These are phyloP conservation scores for Arachnomyces sp. DNA, from an alignment of 2,329 filamentous ascomycete species.

Conservation along the genomic window DNA sequence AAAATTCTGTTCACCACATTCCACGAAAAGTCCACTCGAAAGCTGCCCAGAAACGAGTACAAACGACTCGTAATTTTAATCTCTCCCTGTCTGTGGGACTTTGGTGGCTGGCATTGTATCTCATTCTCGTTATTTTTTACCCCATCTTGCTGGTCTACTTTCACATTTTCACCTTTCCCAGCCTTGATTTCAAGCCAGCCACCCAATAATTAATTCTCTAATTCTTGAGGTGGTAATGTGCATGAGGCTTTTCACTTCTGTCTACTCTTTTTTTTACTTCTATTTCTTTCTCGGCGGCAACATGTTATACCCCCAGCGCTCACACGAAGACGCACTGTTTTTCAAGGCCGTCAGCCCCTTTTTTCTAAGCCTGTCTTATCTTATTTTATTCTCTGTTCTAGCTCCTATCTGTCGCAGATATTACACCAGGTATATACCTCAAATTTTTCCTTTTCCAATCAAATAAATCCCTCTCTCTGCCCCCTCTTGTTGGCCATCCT, in stretches of 20 bases:
- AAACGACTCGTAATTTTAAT: constrained; percentile 1
- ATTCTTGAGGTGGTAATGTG: neutral
- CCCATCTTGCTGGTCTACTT: constrained; percentile 1
- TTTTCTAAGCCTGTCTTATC: constrained; percentile 6
- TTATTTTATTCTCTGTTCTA: constrained; percentile 8
- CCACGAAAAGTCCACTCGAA: neutral
- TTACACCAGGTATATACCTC: too few relatives aligned
- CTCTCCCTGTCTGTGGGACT: neutral
- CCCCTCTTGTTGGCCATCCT: constrained; percentile 12
- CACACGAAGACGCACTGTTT: too few relatives aligned
- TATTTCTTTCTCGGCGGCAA: too few relatives aligned
- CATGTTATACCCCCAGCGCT: too few relatives aligned
- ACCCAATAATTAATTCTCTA: neutral
- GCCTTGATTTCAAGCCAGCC: neutral
- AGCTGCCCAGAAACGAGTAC: constrained; percentile 1
- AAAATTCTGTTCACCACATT: neutral
- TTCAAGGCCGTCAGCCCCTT: constrained; percentile 6
- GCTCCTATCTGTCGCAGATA: neutral
- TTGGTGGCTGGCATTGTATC: constrained; percentile 1
- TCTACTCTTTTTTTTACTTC: constrained; percentile 3
- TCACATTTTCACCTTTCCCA: neutral
- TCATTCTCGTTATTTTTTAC: neutral
- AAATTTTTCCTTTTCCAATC: too few relatives aligned
- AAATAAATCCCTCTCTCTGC: too few relatives aligned
- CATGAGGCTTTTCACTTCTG: neutral